Conservation (phyloP, 2,329 filamentous ascomycete species). For the Colletotrichum tofieldiae region DNA sequence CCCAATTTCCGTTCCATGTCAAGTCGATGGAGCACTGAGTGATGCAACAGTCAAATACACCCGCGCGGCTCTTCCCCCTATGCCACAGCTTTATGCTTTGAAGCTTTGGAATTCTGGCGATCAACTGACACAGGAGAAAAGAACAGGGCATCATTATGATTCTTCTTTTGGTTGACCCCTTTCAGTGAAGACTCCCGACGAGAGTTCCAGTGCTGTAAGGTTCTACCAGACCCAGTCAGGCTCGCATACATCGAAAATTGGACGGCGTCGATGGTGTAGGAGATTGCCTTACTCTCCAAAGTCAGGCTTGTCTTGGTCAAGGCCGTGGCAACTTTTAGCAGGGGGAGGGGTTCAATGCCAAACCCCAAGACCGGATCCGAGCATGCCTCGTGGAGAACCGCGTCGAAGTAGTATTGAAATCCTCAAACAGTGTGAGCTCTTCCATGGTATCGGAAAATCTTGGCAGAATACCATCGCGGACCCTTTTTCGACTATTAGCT, state of each 20-base stretch:
- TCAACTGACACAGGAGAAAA: not conserved
- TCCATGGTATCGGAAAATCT: not conserved
- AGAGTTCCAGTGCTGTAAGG: not conserved
- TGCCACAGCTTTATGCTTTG: not conserved
- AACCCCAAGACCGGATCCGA: not conserved
- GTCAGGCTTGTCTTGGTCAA: not conserved
- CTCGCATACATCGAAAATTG: not conserved
- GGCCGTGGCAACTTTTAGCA: not conserved
- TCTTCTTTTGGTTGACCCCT: not conserved
- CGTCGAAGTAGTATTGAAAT: not conserved
- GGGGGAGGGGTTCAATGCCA: not conserved
- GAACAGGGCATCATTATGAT: not conserved
- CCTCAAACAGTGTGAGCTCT: no score
- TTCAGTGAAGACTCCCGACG: not conserved
- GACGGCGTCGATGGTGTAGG: not conserved
- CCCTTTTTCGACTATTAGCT: not conserved
- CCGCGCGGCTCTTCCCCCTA: no score
- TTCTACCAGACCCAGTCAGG: not conserved
- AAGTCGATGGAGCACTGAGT: not conserved
- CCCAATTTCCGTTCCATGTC: not conserved
- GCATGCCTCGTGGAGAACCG: not conserved
- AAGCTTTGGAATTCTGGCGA: not conserved
- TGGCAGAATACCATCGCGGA: not conserved
- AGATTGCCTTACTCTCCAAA: not conserved
- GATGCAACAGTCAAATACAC: not conserved